Percentiles rank a stretch among this genome's conserved stretches.
Conservation (phyloP, 1,284 basidiomycete genomes). For the Ganoderma lucidum region DNA sequence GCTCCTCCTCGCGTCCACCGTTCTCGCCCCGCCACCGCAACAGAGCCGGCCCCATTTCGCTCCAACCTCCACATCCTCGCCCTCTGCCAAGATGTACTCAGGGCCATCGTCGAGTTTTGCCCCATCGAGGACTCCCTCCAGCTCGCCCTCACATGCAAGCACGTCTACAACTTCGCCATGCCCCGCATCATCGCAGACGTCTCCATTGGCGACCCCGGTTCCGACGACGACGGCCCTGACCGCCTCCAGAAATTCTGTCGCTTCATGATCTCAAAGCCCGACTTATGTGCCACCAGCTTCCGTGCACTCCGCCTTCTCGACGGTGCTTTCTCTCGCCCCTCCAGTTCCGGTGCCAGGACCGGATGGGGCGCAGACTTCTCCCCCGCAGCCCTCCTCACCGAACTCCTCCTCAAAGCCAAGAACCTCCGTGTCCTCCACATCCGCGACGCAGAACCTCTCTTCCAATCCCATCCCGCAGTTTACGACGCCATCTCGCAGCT, state of each 20-base stretch:
- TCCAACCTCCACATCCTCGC: slow-evolving; percentile 23
- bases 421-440: slow-evolving; percentile 35
- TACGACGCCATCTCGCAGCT: slow-evolving; percentile 33
- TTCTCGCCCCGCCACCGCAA: slow-evolving; percentile 5
- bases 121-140: slow-evolving; percentile 28
- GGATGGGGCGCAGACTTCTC: slow-evolving; percentile 34
- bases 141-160: slow-evolving; percentile 32
- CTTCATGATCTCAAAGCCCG: slow-evolving; percentile 30
- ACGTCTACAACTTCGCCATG: slow-evolving; percentile 30
- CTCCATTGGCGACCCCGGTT: slow-evolving; percentile 26
- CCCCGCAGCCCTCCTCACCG: slow-evolving; percentile 31
- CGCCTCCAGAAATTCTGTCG: slow-evolving; percentile 30
- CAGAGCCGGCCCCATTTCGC: slow-evolving; percentile 9
- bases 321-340: slow-evolving; percentile 32
- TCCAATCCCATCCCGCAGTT: slow-evolving; percentile 33
- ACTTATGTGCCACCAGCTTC: slow-evolving; percentile 25
- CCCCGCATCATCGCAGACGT: slow-evolving; percentile 35
- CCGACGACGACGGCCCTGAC: slow-evolving; percentile 27
- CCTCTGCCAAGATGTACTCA: slow-evolving; percentile 33
- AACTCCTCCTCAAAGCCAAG: slow-evolving; percentile 30
- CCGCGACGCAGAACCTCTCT: slow-evolving; percentile 36
- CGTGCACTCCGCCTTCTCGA: slow-evolving; percentile 34
- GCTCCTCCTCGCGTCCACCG: slow-evolving; percentile 2
- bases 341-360: slow-evolving; percentile 18
- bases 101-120: slow-evolving; percentile 29